These are phyloP conservation scores for Macrophomina tecta DNA, from an alignment of 2,329 filamentous ascomycete genomes.

Conservation along the genomic window DNA sequence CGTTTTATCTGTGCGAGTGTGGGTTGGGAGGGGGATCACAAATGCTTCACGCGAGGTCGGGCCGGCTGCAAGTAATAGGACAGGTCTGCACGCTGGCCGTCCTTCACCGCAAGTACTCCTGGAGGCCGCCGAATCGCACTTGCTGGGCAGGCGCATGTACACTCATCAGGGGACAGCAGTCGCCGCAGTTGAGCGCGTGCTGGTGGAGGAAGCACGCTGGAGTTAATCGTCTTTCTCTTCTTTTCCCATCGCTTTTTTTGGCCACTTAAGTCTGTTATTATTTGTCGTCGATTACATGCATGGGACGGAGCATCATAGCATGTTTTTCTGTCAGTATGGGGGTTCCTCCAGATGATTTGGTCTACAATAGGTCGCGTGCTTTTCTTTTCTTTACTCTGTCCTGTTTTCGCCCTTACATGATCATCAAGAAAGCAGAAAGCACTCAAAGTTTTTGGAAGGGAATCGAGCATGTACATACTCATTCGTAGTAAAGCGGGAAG, in stretches of 20 bases:
- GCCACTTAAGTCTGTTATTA: conserved; percentile 6
- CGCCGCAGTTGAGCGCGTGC: conserved; percentile 1
- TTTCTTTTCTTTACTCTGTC: neutral
- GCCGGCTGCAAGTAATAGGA: conserved; percentile 22
- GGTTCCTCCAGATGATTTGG: conserved; percentile 1
- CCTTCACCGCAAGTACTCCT: conserved; percentile 9
- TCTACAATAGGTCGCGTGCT: conserved; percentile 5
- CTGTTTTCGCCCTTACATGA: neutral
- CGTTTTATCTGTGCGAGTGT: conserved; percentile 21
- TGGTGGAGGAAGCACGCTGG: conserved; percentile 9
- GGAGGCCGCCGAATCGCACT: conserved; percentile 20
- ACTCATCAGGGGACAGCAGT: neutral
- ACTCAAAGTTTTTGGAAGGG: neutral
- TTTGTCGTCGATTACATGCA: conserved; percentile 18
- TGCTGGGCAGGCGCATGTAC: conserved; percentile 26
- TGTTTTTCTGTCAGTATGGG: conserved; percentile 27
- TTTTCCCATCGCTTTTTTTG: neutral
- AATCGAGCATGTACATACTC: conserved; percentile 1
- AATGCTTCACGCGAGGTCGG: conserved; percentile 16
- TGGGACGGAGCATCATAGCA: conserved; percentile 29
- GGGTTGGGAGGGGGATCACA: conserved; percentile 23
- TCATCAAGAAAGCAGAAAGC: conserved; percentile 3
- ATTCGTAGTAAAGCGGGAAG: conserved; percentile 4
- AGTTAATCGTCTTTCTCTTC: conserved; percentile 13
- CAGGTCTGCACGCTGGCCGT: conserved; percentile 23